Percentiles rank a stretch among this genome's conserved stretches.
These are phyloP conservation scores for Aspergillus bertholletiae DNA, from an alignment of 495 filamentous ascomycete species.

Conservation along the genomic window DNA sequence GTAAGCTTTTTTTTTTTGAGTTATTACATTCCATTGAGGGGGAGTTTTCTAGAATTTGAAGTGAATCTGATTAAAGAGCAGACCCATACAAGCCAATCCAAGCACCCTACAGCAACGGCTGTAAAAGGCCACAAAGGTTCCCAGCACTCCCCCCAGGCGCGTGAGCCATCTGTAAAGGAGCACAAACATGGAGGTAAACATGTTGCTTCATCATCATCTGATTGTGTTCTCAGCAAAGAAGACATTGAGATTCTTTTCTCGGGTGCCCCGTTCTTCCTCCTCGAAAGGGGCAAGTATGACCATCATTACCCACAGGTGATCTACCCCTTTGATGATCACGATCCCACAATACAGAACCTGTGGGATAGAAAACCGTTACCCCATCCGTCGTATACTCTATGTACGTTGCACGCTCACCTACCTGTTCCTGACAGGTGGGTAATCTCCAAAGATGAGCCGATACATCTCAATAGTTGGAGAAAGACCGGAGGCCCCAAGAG, in stretches of 20 bases:
- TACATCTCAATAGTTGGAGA: constrained; percentile 23
- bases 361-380: constrained; percentile 51
- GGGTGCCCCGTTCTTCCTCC: constrained; percentile 71
- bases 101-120: background rate
- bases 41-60: background rate
- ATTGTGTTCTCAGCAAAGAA: constrained; percentile 44
- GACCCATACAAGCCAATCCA: background rate
- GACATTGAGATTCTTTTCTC: constrained; percentile 70
- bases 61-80: background rate
- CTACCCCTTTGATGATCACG: constrained; percentile 65
- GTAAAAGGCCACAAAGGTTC: background rate
- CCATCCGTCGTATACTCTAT: constrained; percentile 45
- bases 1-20: background rate
- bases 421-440: constrained; percentile 37
- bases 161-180: background rate
- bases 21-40: background rate
- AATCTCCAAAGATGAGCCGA: constrained; percentile 28
- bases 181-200: background rate
- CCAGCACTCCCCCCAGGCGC: background rate
- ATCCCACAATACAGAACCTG: constrained; percentile 57
- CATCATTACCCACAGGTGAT: constrained; percentile 59
- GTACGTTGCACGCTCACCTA: constrained; percentile 45
- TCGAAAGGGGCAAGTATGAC: constrained; percentile 48
- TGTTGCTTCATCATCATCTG: background rate
- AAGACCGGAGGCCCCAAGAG: constrained; percentile 28